Evolutionary conservation across 225 moss, liverwort and hornwort species (phyloP), one percentile per base, ranked within the genome.

Genomic region (Sphagnum contortum): DNA sequence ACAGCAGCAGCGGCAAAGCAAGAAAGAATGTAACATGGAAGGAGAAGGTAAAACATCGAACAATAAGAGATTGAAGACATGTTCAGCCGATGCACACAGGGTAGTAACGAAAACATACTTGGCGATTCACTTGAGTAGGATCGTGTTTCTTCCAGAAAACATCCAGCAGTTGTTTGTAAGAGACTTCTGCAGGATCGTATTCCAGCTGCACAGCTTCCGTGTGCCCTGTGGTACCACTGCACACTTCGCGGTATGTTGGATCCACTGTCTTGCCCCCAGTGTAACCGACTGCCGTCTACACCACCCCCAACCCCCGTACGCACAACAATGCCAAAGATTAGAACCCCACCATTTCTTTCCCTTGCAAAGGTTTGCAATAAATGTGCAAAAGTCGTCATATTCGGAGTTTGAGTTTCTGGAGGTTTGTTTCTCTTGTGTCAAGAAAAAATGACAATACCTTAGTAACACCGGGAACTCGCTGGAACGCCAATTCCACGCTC

Each of bases 41-140:
- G 9, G 10, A 66, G 11, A 53, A 7, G 46, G 57, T 10, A 47
- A 64, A 8, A 9, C 4, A 13, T 10, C 6, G 29, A 3, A 65
- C 3, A 48, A 5, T 3, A 46, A n/a, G 45, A 3, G 50, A 58
- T 0, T 4, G n/a, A 4, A 10, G 2, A n/a, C 50, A 54, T 66
- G 88, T 94, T 88, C n/a, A n/a, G n/a, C n/a, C n/a, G n/a, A n/a
- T n/a, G n/a, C n/a, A n/a, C n/a, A n/a, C n/a, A n/a, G n/a, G n/a
- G n/a, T n/a, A n/a, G n/a, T n/a, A n/a, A n/a, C n/a, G n/a, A n/a
- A n/a, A n/a, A n/a, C n/a, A n/a, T n/a, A n/a, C n/a, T n/a, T n/a
- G n/a, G 56, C 88, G 87, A 71, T 94, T 94, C 54, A 80, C 76
- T 60, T 90, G 88, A 57, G 91, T 91, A 13, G 94, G 94, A 81